Base-by-base conservation (phyloP, 352 stramenopile genomes). In the Thraustochytrium striatum region DNA sequence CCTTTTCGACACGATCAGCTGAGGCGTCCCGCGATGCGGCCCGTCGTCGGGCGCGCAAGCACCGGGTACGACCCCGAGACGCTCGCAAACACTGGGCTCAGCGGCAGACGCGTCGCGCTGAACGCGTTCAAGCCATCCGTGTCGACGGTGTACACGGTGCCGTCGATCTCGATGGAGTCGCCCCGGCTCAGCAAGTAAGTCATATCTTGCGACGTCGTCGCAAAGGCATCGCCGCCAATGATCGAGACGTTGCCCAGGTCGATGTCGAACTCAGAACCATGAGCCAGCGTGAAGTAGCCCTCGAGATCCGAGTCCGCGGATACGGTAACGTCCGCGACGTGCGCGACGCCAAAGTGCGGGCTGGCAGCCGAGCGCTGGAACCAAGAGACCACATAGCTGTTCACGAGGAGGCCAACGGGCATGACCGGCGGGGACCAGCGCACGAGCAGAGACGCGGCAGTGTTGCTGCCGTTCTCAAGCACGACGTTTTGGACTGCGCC, bases 1-100 rank as follows among this genome's bases (percentile, higher is more conserved):
- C 87, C 0, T 85, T 84, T 78, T 95, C 91, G 78, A 96, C 85
- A 16, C 83, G 82, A 2, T 78, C 83, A 25, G 85, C 86, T 3
- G 81, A 88, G 0, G 90, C 85, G 1, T 92, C 87, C n/a, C 83
- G 86, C 81, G 9, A 96, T 88, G 1, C 85, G 73, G 1, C 86
- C 87, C 0, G 91, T 93, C 19, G 87, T 88, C 13, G 86, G 80
- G 1, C 88, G 79, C 50, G 85, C 61, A 62, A 91, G 93, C 0
- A 78, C 80, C 30, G 92, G 32, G 30, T 70, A 39, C 1, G 32
- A 47, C 0, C 65, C 65, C 7, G 65, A 39, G 7, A 38, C 32
- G 2, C 65, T 43, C 5, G 44, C 21, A n/a, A 75, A 75, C 8
- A 21, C 11, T 13, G 41, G 2, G 13, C n/a, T 21, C 16, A 75